Conservation (phyloP, 192 early-diverging fungal genomes). For the Coemansia sp. region DNA sequence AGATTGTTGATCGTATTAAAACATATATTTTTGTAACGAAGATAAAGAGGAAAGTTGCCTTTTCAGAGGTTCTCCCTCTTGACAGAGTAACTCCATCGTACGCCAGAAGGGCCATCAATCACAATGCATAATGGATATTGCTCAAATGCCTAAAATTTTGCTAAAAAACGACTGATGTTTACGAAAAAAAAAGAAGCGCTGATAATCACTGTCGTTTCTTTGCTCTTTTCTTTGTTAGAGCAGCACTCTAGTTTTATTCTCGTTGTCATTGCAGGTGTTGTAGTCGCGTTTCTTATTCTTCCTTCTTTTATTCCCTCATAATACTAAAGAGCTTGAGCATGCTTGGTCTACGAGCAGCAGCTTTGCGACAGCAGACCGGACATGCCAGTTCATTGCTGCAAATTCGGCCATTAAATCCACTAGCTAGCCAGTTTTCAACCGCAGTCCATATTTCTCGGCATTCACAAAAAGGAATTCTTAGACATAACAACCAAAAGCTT, state of each 20-base stretch:
- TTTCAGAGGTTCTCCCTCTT: too few relatives aligned
- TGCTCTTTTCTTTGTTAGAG: neutral
- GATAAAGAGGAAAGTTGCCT: too few relatives aligned
- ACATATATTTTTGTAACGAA: too few relatives aligned
- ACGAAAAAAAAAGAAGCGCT: too few relatives aligned
- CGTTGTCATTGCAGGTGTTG: neutral
- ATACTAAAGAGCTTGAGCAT: neutral
- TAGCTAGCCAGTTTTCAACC: neutral
- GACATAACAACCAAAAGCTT: neutral
- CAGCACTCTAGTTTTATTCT: neutral
- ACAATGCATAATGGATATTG: too few relatives aligned
- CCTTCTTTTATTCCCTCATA: neutral
- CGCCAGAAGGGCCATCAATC: too few relatives aligned
- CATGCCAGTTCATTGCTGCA: neutral
- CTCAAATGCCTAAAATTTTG: too few relatives aligned
- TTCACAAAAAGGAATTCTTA: neutral
- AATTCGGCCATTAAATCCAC: conserved; percentile 1
- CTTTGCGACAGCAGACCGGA: neutral
- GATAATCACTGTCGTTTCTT: neutral
- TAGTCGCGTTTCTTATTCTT: neutral
- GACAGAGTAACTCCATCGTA: too few relatives aligned
- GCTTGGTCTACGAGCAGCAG: neutral
- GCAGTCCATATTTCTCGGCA: neutral
- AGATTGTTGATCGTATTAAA: too few relatives aligned
- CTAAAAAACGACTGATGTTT: too few relatives aligned